Percentiles rank a stretch among this genome's conserved stretches.
Conservation (phyloP, 306 rosid genomes). For the Cyclanthera cordifolia region DNA sequence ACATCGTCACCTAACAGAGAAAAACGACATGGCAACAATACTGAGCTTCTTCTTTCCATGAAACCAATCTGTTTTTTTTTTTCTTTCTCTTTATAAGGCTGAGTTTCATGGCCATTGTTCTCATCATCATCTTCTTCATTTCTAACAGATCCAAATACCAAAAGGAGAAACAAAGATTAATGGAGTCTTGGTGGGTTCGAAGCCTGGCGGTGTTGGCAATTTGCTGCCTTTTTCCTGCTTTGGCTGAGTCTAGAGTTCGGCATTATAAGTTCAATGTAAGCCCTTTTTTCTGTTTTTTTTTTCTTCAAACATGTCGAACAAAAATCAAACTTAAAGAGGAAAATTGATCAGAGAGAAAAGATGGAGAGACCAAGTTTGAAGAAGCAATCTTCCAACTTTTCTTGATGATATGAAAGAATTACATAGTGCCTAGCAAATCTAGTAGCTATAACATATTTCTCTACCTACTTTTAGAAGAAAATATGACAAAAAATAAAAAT, state of each 20-base stretch:
- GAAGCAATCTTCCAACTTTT: no score
- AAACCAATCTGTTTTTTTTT: background rate
- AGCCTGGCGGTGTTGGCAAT: background rate
- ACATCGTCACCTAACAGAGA: slow-evolving; percentile 6
- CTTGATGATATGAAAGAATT: no score
- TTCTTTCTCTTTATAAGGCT: background rate
- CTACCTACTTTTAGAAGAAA: no score
- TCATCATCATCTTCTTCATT: background rate
- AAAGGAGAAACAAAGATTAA: background rate
- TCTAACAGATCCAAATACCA: background rate
- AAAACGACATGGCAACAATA: slow-evolving; percentile 10
- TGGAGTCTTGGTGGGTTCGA: slow-evolving; percentile 7
- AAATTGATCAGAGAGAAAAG: no score
- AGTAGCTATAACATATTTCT: no score
- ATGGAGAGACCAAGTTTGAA: no score
- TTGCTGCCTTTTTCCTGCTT: slow-evolving; percentile 42
- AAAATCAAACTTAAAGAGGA: no score
- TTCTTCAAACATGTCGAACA: background rate
- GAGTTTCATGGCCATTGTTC: background rate
- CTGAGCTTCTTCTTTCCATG: background rate
- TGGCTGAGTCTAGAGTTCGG: slow-evolving; percentile 60
- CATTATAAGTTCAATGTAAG: slow-evolving; percentile 76
- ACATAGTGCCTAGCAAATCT: no score
- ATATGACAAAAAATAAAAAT: no score
- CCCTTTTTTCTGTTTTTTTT: background rate